Evolutionary conservation across 1,284 basidiomycete genomes (phyloP), one percentile per base, ranked within the genome.

Genomic region (Papiliotrema terrestris): DNA sequence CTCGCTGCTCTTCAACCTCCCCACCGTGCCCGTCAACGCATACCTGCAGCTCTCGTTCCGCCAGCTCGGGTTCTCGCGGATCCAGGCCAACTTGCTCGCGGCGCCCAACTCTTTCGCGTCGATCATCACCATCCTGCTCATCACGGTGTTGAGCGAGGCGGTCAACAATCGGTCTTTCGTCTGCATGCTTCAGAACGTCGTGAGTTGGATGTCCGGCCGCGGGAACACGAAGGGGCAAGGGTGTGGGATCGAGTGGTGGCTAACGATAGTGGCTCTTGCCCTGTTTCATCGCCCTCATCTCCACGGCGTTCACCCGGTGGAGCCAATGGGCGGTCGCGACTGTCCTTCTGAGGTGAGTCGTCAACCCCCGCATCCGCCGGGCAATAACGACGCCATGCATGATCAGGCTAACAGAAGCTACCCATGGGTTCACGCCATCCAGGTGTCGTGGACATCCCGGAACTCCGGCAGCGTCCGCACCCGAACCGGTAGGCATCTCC

Each of bases 41-140:
- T 87, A 87, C 61, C 78, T 87, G 15, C 85, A 85, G 0, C 77
- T 87, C 6, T 81, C 83, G 4, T 78, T 88, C 14, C 80, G 81
- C 19, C 73, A 82, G 49, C 78, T 85, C 17, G 85, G 84, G 2
- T 87, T 86, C 73, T 75, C 74, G 57, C 87, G 84, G 0, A 81
- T 85, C 50, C 67, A 82, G 53, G 80, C 83, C 15, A 87, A 85
- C 66, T 72, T 87, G 39, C 77, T 87, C 51, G 81, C 79, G 8
- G 84, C 87, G 48, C 63, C 65, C 2, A 55, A 57, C 23, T 51
- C 53, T 20, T 56, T 61, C 15, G 14, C 60, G 39, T 51, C 55
- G 44, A 85, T 84, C 0, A 80, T 78, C 4, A 78, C 74, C 2
- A 76, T 80, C 9, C 8, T 45, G 11, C 22, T 26, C 9, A 48